Evolutionary conservation across 2,329 filamentous ascomycete species (phyloP).

Genomic region (Aspergillus arachidicola): DNA sequence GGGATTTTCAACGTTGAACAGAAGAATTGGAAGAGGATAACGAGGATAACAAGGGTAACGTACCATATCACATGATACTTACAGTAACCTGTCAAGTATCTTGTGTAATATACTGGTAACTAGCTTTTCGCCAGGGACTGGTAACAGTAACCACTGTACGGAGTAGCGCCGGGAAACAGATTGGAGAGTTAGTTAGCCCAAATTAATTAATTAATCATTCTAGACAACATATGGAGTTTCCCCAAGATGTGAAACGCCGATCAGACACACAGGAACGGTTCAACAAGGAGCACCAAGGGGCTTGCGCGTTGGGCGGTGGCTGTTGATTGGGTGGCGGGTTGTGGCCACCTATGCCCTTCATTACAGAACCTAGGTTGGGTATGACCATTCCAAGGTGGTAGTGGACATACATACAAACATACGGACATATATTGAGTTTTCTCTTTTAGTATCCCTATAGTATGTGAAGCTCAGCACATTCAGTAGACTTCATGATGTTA

Average conservation of each 20-base stretch:
- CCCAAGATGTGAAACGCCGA: conserved; percentile 14
- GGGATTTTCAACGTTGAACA: neutral
- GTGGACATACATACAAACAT: too few species aligned
- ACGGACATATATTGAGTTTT: too few species aligned
- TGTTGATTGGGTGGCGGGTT: conserved; percentile 1
- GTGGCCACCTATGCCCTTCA: conserved; percentile 2
- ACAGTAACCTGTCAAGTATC: neutral
- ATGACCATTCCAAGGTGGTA: neutral
- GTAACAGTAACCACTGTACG: neutral
- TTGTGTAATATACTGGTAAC: neutral
- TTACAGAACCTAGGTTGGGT: neutral
- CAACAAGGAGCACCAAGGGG: conserved; percentile 8
- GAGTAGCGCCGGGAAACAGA: conserved; percentile 5
- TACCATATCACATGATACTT: neutral
- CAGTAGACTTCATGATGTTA: neutral
- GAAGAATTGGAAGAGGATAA: neutral
- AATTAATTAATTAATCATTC: conserved; percentile 2
- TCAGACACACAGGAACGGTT: conserved; percentile 8
- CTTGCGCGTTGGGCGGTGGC: neutral
- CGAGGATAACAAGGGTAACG: neutral
- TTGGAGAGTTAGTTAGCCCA: neutral
- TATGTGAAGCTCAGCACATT: too few species aligned
- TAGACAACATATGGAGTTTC: neutral
- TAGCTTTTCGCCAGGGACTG: neutral
- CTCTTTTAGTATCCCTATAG: too few species aligned